These are phyloP conservation scores for Wickerhamiella musiphila DNA, from an alignment of 805 yeast genomes.

Conservation along the genomic window DNA sequence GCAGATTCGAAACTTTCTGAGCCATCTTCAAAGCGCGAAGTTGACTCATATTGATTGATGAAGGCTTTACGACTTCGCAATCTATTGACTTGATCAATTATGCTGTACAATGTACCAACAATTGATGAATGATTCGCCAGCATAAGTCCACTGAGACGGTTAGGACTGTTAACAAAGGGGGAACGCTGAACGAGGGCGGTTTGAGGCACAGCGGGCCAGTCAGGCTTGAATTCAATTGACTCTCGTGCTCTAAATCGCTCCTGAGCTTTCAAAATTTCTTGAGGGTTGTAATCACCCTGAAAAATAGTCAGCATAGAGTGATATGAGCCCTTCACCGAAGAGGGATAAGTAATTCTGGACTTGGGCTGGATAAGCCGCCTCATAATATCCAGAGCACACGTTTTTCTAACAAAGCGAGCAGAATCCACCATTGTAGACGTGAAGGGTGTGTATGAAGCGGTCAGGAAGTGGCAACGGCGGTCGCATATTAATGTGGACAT, in stretches of 20 bases:
- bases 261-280: slow-evolving; percentile 40
- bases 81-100: slow-evolving; percentile 61
- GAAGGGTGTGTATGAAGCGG: slow-evolving; percentile 64
- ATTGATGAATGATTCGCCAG: slow-evolving; percentile 70
- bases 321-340: slow-evolving; percentile 29
- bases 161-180: slow-evolving; percentile 33
- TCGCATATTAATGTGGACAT: slow-evolving; percentile 71
- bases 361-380: slow-evolving; percentile 67
- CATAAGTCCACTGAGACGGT: slow-evolving; percentile 60
- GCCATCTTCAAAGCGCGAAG: slow-evolving; percentile 25
- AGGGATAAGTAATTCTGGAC: slow-evolving; percentile 58
- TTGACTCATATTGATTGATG: slow-evolving; percentile 49
- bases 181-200: slow-evolving; percentile 62
- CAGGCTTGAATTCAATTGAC: slow-evolving; percentile 59
- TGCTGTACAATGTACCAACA: slow-evolving; percentile 43
- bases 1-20: slow-evolving; percentile 64
- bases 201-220: slow-evolving; percentile 69
- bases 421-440: slow-evolving; percentile 41
- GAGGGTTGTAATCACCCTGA: slow-evolving; percentile 49
- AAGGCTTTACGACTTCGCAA: slow-evolving; percentile 71
- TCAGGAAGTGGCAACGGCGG: slow-evolving; percentile 61
- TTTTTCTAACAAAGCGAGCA: slow-evolving; percentile 42
- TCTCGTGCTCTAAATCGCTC: slow-evolving; percentile 25
- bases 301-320: slow-evolving; percentile 54
- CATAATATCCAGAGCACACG: slow-evolving; percentile 72